Percentiles rank a stretch among this genome's conserved stretches.
Conservation (phyloP, 2,329 filamentous ascomycete genomes). For the Esteya vermicola region DNA sequence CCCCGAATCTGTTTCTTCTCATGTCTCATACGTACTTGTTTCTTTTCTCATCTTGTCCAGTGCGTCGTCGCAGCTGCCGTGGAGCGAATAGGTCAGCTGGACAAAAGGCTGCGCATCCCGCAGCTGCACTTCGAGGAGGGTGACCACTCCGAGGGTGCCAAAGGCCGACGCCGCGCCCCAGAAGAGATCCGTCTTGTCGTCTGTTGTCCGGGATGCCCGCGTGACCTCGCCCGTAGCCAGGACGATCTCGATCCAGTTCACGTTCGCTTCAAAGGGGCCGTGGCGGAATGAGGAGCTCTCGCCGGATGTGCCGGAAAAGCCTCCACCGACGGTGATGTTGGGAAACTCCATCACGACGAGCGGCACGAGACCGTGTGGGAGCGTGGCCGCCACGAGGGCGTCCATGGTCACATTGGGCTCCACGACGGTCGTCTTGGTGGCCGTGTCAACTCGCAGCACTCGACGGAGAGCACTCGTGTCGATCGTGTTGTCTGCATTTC, state of each 20-base stretch:
- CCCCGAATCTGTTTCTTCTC: no score
- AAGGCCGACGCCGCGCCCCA: slow-evolving; percentile 43
- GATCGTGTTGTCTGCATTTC: slow-evolving; percentile 38
- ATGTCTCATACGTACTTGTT: slow-evolving; percentile 5
- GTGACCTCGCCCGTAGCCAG: slow-evolving; percentile 42
- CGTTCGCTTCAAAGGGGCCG: slow-evolving; percentile 50
- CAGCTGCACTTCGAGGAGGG: slow-evolving; percentile 42
- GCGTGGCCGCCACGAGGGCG: slow-evolving; percentile 42
- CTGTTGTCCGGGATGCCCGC: slow-evolving; percentile 23
- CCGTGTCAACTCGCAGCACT: slow-evolving; percentile 45
- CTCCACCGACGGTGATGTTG: slow-evolving; percentile 54
- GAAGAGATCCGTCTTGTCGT: slow-evolving; percentile 38
- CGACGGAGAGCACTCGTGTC: slow-evolving; percentile 51
- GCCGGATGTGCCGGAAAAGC: slow-evolving; percentile 50
- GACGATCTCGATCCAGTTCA: slow-evolving; percentile 49
- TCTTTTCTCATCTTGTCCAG: slow-evolving; percentile 15
- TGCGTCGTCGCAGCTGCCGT: slow-evolving; percentile 25
- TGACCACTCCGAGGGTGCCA: slow-evolving; percentile 48
- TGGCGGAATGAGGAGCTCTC: slow-evolving; percentile 54
- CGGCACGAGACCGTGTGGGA: slow-evolving; percentile 40
- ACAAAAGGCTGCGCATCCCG: slow-evolving; percentile 38
- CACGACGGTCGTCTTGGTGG: slow-evolving; percentile 39
- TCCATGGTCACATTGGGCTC: slow-evolving; percentile 60
- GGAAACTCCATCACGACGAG: slow-evolving; percentile 60
- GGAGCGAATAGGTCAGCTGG: slow-evolving; percentile 37